Base-by-base conservation (phyloP, 495 filamentous ascomycete species). In the Lentithecium fluviatile region DNA sequence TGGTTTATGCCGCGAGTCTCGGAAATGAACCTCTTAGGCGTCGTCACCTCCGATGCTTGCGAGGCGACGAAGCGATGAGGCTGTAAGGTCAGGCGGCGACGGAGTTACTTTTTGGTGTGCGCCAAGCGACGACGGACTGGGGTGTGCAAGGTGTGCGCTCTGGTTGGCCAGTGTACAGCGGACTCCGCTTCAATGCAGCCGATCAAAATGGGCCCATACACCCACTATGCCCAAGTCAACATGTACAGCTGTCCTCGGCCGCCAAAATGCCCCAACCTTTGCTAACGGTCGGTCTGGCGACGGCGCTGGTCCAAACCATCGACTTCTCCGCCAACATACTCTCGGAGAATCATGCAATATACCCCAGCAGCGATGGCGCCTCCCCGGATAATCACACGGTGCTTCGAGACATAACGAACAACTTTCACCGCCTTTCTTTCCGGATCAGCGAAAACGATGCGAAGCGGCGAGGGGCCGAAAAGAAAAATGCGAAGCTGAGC, bases 211-310 rank as follows among this genome's bases (percentile, higher is more conserved):
- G 46, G 6, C 46, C 7, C 46, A 20, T 25, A 15, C 12, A 17
- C 17, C 17, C 17, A 49, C 23, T 17, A 36, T 13, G 10, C 49
- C 15, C 26, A 10, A 13, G 24, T 13, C 29, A 52, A 13, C 10
- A 52, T 52, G 48, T 52, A 54, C 29, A 32, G 3, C 29, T 32
- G 29, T 32, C 10, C 29, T 32, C 29, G 29, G 29, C 10, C 10
- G 3, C 29, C 29, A 32, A 32, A 3, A 32, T 32, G 29, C 29
- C 29, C 29, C 29, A 32, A 42, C 42, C 58, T 17, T 19, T 62
- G 15, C 50, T 43, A 2, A 51, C 59, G 6, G 59, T 62, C 15
- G 59, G 59, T 8, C 52, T 62, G 1, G 42, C 59, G 4, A 46
- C 51, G 20, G 55, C 40, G 21, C 38, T 56, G 7, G 7, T 63